phyloP scores from a whole-genome alignment of 208 protist species.

The Tritrichomonas musculus region DNA sequence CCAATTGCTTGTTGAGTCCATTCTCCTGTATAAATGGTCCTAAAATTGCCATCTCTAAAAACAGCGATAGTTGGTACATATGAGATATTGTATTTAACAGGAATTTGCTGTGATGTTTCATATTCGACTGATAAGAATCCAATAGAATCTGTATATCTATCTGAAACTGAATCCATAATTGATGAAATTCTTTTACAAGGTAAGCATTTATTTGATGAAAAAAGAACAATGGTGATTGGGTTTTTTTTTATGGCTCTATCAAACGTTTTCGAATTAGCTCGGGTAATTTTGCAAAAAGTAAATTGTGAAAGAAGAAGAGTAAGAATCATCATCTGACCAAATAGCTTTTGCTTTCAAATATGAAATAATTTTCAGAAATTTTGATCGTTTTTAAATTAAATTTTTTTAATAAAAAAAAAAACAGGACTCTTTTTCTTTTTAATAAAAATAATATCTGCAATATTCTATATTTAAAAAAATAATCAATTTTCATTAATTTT shows the following conservation, averaged over 20 bases:
- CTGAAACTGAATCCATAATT: neutral
- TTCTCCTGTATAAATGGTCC: neutral
- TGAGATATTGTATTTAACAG: neutral
- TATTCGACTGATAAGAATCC: neutral
- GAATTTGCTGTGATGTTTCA: neutral
- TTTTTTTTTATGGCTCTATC: neutral
- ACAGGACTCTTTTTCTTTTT: no score
- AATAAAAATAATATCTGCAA: no score
- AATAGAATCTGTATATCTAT: neutral
- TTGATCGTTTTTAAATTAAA: no score
- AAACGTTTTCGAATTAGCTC: neutral
- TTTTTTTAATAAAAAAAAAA: no score
- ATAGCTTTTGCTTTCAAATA: no score
- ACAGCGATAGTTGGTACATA: neutral
- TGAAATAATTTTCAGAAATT: no score
- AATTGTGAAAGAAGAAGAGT: no score
- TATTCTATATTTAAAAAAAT: no score
- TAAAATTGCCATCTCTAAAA: neutral
- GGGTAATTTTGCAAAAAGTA: no score
- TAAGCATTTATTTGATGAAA: neutral
- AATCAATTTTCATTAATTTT: no score
- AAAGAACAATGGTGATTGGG: neutral
- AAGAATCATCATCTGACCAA: no score
- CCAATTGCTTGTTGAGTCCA: neutral
- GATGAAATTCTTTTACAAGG: neutral